Evolutionary conservation across 192 early-diverging fungal species (phyloP), one percentile per base, ranked within the genome.

Genomic region (Chytriomyces confervae): DNA sequence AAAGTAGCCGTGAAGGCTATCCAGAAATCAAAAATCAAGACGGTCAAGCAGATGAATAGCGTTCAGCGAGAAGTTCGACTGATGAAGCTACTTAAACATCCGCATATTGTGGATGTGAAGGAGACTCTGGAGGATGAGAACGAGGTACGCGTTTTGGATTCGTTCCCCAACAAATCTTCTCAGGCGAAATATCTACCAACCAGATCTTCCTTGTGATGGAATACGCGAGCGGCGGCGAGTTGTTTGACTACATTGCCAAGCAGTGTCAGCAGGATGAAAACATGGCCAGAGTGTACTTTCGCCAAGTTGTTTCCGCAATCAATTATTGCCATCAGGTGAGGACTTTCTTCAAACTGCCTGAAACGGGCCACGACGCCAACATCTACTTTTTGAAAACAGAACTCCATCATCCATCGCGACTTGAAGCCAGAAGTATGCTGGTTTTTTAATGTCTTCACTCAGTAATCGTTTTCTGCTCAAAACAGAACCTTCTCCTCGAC

Each of bases 1-100:
- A 86, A 88, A 84, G 88, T 89, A 43, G 89, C 89, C 13, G 82
- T 90, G 8, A 90, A 90, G 62, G 84, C 87, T 69, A 90, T 90
- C 62, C 83, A 86, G 73, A 90, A 90, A 79, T 76, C 74, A 53
- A 90, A 90, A 51, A 80, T 90, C 48, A 89, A 90, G 75, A 87
- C 86, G 65, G 82, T 84, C 11, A 90, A 89, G 13, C 82, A 89
- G 53, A 90, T 89, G 71, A 90, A 90, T 60, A 83, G 89, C 13
- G 90, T 90, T 66, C 81, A 84, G 36, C 71, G 89, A 29, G 89
- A 90, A 80, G 87, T 90, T 24, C 83, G 89, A 23, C 85, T 90
- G 73, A 90, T 90, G 89, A 90, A 88, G 63, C 65, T 90, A 6
- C 78, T 90, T 7, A 83, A 85, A 64, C 88, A 90, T 75, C 84